Percentiles rank a stretch among this genome's conserved stretches.
Evolutionary conservation across 306 rosid genomes (phyloP).

Genomic region (Erythrophleum fordii): DNA sequence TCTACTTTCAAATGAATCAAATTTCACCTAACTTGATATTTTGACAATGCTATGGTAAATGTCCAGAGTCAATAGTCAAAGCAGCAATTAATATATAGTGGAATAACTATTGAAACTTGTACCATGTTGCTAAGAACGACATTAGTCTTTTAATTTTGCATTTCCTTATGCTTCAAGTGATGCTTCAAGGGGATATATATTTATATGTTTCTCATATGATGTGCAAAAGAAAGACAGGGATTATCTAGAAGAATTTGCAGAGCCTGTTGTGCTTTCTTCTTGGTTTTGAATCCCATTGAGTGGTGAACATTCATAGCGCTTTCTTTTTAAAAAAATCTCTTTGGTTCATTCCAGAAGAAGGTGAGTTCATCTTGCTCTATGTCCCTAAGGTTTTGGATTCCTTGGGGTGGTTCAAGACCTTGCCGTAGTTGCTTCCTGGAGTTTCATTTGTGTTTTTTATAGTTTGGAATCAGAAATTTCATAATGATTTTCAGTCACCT

Average conservation of each 20-base stretch:
- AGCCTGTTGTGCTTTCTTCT: background rate
- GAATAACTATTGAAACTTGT: too few relatives aligned
- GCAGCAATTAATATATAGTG: too few relatives aligned
- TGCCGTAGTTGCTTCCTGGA: background rate
- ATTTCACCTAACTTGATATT: background rate
- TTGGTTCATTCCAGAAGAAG: background rate
- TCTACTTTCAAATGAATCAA: background rate
- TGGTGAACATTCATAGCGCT: background rate
- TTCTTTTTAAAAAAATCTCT: background rate
- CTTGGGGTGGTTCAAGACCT: background rate
- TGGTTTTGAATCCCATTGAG: background rate
- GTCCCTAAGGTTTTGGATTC: slow-evolving; percentile 12
- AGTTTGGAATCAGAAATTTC: background rate
- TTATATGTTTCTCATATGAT: background rate
- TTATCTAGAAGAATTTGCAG: background rate
- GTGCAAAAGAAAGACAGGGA: background rate
- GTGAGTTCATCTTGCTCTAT: background rate
- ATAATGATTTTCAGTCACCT: background rate
- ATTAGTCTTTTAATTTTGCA: background rate
- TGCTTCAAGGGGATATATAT: background rate
- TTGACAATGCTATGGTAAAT: background rate
- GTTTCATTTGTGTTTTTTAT: background rate
- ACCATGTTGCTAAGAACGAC: too few relatives aligned
- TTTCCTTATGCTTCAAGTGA: background rate
- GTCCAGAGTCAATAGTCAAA: slow-evolving; percentile 35